phyloP scores from a whole-genome alignment of 2,329 filamentous ascomycete species.

The Aureobasidium pullulans region DNA sequence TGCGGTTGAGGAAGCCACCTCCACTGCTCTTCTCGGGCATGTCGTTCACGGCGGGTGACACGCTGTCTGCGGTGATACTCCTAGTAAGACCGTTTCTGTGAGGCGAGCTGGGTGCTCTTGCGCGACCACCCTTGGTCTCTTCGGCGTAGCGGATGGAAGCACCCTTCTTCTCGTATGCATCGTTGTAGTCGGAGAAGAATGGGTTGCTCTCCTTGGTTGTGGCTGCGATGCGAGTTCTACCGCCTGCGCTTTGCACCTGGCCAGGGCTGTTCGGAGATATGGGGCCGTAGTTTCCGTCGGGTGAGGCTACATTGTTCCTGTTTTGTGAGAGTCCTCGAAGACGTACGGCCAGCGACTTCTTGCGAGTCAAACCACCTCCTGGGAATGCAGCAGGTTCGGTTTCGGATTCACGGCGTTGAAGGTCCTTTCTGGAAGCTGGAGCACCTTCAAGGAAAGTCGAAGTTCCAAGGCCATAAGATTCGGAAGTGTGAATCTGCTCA shows the following conservation, averaged over 20 bases:
- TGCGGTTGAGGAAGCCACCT: constrained; percentile 65
- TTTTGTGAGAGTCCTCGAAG: constrained; percentile 75
- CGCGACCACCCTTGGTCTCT: constrained; percentile 16
- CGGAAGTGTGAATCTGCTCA: constrained; percentile 73
- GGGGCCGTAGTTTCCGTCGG: constrained; percentile 46
- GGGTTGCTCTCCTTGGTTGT: constrained; percentile 53
- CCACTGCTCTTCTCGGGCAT: constrained; percentile 28
- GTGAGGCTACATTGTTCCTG: constrained; percentile 43
- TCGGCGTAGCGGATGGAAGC: constrained; percentile 49
- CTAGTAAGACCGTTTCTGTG: constrained; percentile 53
- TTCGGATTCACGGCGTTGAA: constrained; percentile 68
- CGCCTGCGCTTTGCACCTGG: constrained; percentile 32
- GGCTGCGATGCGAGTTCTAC: constrained; percentile 30
- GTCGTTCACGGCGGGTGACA: constrained; percentile 16
- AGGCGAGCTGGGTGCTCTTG: constrained; percentile 51
- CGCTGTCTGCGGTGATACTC: constrained; percentile 45
- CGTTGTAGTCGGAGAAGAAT: constrained; percentile 71
- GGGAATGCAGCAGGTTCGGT: constrained; percentile 42
- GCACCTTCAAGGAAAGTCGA: constrained; percentile 94
- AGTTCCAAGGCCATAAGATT: constrained; percentile 77
- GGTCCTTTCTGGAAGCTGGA: constrained; percentile 72
- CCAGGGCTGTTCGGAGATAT: constrained; percentile 18
- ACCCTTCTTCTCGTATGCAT: constrained; percentile 58
- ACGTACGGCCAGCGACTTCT: constrained; percentile 90
- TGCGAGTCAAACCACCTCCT: constrained; percentile 60